Percentiles rank a stretch among this genome's conserved stretches.
Evolutionary conservation across 768 basidiomycete species (phyloP).

Genomic region (Dacryopinax spathularia): DNA sequence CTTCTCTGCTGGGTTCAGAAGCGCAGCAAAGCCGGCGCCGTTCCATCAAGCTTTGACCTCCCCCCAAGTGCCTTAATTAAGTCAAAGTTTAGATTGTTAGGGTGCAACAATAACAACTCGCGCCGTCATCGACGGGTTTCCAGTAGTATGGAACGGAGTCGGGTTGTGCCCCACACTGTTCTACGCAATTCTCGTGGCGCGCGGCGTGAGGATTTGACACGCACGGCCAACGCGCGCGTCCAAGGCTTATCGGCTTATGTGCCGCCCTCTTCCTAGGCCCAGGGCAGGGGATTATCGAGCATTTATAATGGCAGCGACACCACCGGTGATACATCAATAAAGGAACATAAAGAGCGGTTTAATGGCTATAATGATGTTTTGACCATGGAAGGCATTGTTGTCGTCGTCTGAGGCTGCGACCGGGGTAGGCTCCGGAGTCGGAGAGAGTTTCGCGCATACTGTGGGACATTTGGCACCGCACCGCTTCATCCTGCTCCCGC

Average conservation of each 20-base stretch:
- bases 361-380: too few species aligned
- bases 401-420: background rate
- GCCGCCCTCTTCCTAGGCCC: background rate
- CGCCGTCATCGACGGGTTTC: background rate
- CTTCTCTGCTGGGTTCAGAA: background rate
- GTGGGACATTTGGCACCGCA: slow-evolving; percentile 5
- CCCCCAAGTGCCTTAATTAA: background rate
- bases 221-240: too few species aligned
- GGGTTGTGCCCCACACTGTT: background rate
- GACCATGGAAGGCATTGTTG: too few species aligned
- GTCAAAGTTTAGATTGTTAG: background rate
- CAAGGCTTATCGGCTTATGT: background rate
- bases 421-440: background rate
- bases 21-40: too few species aligned
- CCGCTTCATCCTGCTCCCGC: slow-evolving; percentile 5
- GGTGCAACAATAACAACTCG: background rate
- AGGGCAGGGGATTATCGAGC: background rate
- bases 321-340: background rate
- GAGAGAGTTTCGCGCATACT: slow-evolving; percentile 1
- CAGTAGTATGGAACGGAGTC: background rate
- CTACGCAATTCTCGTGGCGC: background rate
- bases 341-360: too few species aligned
- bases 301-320: background rate
- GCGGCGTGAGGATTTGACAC: background rate
- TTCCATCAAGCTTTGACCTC: background rate